These are phyloP conservation scores for Emericellopsis cladophorae DNA, from an alignment of 2,329 filamentous ascomycete genomes.

Conservation along the genomic window DNA sequence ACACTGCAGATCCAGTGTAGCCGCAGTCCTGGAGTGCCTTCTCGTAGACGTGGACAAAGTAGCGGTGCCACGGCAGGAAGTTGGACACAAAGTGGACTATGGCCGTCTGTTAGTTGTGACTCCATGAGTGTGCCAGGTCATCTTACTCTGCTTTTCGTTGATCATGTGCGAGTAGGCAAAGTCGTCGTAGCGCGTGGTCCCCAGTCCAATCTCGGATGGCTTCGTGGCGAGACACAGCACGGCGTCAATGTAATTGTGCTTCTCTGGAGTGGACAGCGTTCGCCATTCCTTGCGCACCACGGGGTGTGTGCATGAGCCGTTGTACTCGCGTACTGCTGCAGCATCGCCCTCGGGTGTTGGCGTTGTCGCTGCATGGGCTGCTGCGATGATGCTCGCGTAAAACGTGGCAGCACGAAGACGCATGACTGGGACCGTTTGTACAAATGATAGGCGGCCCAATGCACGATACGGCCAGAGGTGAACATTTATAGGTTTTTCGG, in stretches of 20 bases:
- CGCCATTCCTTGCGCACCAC: constrained; percentile 1
- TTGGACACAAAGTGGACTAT: constrained; percentile 4
- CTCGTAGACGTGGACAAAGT: constrained; percentile 18
- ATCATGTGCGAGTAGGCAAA: constrained; percentile 9
- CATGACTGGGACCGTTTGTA: too few species aligned
- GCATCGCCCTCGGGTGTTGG: too few species aligned
- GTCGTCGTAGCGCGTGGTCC: constrained; percentile 16
- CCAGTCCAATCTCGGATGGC: constrained; percentile 11
- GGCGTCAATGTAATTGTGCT: constrained; percentile 11
- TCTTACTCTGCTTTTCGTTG: too few species aligned
- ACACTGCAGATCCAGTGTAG: constrained; percentile 9
- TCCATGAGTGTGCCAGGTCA: too few species aligned
- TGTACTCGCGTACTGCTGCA: too few species aligned
- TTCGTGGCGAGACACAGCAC: constrained; percentile 14
- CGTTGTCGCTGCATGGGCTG: too few species aligned
- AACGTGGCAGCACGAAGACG: too few species aligned
- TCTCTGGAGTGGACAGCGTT: neutral
- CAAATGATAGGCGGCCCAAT: too few species aligned
- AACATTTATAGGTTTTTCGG: too few species aligned
- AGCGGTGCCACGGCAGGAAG: constrained; percentile 22
- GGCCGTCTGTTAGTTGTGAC: too few species aligned
- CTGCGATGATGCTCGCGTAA: too few species aligned
- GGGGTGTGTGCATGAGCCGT: neutral
- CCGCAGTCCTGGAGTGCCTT: constrained; percentile 12
- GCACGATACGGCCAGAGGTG: too few species aligned